Evolutionary conservation across 2,329 filamentous ascomycete species (phyloP).

Genomic region (Penicillium sp.): DNA sequence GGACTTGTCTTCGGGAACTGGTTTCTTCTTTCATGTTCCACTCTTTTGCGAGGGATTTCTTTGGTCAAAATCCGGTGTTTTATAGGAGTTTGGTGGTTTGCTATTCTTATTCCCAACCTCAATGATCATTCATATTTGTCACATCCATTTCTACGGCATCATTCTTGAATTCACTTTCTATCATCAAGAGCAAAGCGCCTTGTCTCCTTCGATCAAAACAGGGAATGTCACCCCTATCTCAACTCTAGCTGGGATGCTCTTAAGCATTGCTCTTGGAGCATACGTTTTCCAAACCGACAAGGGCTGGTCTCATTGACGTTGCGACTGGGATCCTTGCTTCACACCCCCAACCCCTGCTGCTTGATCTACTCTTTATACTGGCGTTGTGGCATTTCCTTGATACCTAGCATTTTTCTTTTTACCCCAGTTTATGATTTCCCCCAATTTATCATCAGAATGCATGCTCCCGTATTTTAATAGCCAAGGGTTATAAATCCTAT

Average conservation of each 20-base stretch:
- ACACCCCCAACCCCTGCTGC: slow-evolving; percentile 11
- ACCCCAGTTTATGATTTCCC: not conserved
- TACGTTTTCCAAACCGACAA: not conserved
- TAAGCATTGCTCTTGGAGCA: not conserved
- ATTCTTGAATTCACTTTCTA: not conserved
- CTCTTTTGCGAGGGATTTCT: slow-evolving; percentile 2
- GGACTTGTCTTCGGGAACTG: slow-evolving; percentile 4
- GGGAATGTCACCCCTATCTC: not conserved
- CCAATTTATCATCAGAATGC: not conserved
- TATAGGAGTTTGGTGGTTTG: slow-evolving; percentile 1
- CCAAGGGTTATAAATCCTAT: not conserved
- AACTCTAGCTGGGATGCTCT: not conserved
- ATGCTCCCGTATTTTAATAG: not conserved
- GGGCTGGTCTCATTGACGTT: slow-evolving; percentile 12
- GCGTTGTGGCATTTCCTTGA: slow-evolving; percentile 22
- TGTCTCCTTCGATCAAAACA: not conserved
- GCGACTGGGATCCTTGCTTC: slow-evolving; percentile 18
- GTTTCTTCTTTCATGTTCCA: slow-evolving; percentile 11
- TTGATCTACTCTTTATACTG: slow-evolving; percentile 20
- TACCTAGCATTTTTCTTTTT: slow-evolving; percentile 21
- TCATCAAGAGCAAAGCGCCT: not conserved
- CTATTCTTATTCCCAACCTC: slow-evolving; percentile 3
- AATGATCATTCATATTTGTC: slow-evolving; percentile 5
- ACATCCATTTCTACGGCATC: slow-evolving; percentile 12
- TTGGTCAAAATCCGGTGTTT: not conserved